These are phyloP conservation scores for Mycena belliarum DNA, from an alignment of 768 basidiomycete genomes.

Conservation along the genomic window DNA sequence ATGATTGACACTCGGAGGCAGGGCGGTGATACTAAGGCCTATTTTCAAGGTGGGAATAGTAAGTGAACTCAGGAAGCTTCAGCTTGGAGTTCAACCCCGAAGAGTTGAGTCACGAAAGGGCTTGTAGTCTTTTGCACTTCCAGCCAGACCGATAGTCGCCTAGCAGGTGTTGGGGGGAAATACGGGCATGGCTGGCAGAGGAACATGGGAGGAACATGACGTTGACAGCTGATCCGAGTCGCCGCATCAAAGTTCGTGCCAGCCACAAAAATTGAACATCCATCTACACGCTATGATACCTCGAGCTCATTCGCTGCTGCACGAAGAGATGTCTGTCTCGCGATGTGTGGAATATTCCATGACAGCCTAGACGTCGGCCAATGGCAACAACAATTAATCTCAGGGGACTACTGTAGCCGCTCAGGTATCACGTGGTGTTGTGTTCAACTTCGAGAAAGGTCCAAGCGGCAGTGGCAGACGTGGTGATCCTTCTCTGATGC, in stretches of 20 bases:
- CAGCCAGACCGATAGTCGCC: too few relatives aligned
- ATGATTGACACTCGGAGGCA: conserved; percentile 11
- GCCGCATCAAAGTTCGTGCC: not conserved
- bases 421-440: not conserved
- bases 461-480: not conserved
- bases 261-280: not conserved
- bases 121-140: too few relatives aligned
- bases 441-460: not conserved
- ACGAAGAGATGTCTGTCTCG: too few relatives aligned
- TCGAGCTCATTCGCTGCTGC: not conserved
- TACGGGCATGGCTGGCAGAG: too few relatives aligned
- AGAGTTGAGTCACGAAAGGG: too few relatives aligned
- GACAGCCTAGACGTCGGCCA: too few relatives aligned
- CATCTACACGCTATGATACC: not conserved
- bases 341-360: too few relatives aligned
- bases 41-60: too few relatives aligned
- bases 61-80: too few relatives aligned
- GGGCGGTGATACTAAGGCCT: conserved; percentile 15
- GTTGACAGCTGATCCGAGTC: not conserved
- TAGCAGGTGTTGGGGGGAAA: too few relatives aligned
- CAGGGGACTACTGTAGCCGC: too few relatives aligned
- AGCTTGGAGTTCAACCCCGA: too few relatives aligned
- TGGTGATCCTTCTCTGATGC: not conserved
- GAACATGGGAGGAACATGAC: not conserved
- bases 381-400: not conserved